Base-by-base conservation (phyloP, 1,284 basidiomycete genomes). In the Leccinum fuscescens region DNA sequence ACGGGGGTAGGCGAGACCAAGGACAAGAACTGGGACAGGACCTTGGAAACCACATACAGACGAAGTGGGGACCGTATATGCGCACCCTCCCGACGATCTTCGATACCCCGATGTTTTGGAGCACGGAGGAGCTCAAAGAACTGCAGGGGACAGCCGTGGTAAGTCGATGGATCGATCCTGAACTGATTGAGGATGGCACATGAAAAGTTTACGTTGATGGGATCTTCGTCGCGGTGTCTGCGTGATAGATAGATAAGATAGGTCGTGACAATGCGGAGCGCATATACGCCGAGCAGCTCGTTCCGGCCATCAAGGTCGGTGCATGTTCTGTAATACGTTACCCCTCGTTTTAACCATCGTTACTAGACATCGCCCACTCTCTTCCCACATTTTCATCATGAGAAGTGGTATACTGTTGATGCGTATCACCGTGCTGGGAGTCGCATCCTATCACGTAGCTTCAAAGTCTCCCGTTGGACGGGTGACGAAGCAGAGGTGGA, bases 41-140 rank as follows among this genome's bases (percentile, higher is more conserved):
- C 1, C 4, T 78, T 77, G 60, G 85, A 84, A 0, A 78, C 77
- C 57, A 85, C 84, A 0, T 69, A 33, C 56, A 33, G 8, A 35
- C 55, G 8, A 67, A 78, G 22, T 92, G 70, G 72, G 67, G 64
- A 4, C 64, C 70, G 1, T 71, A 71, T 33, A 62, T 71, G 59
- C 63, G 57, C 88, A 49, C 77, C 37, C 80, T 98, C 67, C 96
- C 96, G 0, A 78, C 71, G 2, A 63, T 66, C 8, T 99, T 99
- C 71, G 83, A 90, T 65, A 96, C 95, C 0, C 94, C 96, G 1
- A 98, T 99, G 93, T 97, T 98, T 74, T 99, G 96, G 97, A 76
- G 71, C 31, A 80, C 83, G 1, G 80, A 82, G 2, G 93, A 98
- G 58, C 76, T 96, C 3, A 72, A 78, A n/a, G 87, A 92, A 68